A percentile compares a stretch with the other conserved stretches of the same genome.
phyloP scores from a whole-genome alignment of 208 protist species.

The Trichomonas gallinae region DNA sequence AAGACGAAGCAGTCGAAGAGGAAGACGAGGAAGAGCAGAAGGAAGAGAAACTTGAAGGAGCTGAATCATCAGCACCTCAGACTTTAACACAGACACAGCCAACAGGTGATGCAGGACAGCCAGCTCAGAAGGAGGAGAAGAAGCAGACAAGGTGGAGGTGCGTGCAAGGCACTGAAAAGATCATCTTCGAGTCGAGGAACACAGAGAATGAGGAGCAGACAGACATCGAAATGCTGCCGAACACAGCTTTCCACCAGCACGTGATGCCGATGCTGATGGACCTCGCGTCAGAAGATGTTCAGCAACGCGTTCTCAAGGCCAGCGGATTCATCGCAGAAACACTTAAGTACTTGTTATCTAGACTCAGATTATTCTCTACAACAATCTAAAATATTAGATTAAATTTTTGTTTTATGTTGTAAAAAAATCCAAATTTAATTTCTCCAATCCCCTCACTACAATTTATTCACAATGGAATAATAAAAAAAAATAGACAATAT shows the following conservation, averaged over 20 bases:
- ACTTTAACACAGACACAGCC: neutral
- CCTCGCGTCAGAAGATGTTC: neutral
- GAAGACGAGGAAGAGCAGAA: slow-evolving; percentile 10
- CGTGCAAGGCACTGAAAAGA: neutral
- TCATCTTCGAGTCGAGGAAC: neutral
- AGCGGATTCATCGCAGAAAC: neutral
- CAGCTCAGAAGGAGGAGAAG: neutral
- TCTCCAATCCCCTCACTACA: too few relatives aligned
- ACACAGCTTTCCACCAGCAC: neutral
- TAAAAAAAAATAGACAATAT: too few relatives aligned
- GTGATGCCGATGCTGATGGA: slow-evolving; percentile 3
- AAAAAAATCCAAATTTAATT: too few relatives aligned
- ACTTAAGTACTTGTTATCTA: neutral
- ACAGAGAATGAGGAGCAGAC: neutral
- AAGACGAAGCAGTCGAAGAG: neutral
- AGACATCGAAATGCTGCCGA: neutral
- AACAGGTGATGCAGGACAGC: neutral
- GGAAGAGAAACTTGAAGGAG: neutral
- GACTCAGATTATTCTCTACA: neutral
- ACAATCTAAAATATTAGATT: neutral
- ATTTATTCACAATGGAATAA: too few relatives aligned
- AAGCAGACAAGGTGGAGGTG: neutral
- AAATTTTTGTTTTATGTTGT: neutral
- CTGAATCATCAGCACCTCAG: neutral
- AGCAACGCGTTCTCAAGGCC: neutral